A percentile compares a stretch with the other conserved stretches of the same genome.
Evolutionary conservation across 805 yeast genomes (phyloP).

Genomic region (Lipomyces orientalis): DNA sequence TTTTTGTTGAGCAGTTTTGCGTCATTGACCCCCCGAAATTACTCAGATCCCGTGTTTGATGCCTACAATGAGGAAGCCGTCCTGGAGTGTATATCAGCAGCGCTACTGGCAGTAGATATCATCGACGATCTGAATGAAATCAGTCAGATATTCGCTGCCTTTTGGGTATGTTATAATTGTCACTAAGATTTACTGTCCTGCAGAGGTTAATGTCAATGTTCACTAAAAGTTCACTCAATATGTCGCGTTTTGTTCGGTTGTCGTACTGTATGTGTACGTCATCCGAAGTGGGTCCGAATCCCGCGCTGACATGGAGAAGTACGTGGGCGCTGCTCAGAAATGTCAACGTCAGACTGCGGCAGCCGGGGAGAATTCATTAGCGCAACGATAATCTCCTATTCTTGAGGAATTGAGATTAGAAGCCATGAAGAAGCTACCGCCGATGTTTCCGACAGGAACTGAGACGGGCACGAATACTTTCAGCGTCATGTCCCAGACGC

Average conservation of each 20-base stretch:
- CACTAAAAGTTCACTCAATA: conserved; percentile 26
- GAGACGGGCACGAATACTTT: neutral
- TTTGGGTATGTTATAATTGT: conserved; percentile 15
- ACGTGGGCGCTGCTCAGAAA: conserved; percentile 27
- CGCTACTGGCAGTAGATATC: conserved; percentile 21
- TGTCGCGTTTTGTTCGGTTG: conserved; percentile 33
- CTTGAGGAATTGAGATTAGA: conserved; percentile 29
- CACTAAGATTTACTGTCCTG: no score
- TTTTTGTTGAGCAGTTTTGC: conserved; percentile 28
- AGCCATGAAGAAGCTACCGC: conserved; percentile 8
- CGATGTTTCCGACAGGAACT: no score
- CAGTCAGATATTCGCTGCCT: conserved; percentile 25
- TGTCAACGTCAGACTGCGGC: conserved; percentile 31
- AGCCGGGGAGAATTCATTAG: conserved; percentile 30
- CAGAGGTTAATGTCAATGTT: no score
- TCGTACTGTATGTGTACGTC: conserved; percentile 27
- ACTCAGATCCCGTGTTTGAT: conserved; percentile 2
- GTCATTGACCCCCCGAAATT: conserved; percentile 18
- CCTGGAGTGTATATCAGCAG: conserved; percentile 28
- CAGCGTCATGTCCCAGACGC: neutral
- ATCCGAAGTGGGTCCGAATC: conserved; percentile 22
- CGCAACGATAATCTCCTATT: conserved; percentile 29
- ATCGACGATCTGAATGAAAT: conserved; percentile 18
- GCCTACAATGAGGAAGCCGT: conserved; percentile 18
- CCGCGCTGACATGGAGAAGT: conserved; percentile 12